Percentiles rank a stretch among this genome's conserved stretches.
phyloP scores from a whole-genome alignment of 495 filamentous ascomycete genomes.

The Lindgomyces ingoldianus region DNA sequence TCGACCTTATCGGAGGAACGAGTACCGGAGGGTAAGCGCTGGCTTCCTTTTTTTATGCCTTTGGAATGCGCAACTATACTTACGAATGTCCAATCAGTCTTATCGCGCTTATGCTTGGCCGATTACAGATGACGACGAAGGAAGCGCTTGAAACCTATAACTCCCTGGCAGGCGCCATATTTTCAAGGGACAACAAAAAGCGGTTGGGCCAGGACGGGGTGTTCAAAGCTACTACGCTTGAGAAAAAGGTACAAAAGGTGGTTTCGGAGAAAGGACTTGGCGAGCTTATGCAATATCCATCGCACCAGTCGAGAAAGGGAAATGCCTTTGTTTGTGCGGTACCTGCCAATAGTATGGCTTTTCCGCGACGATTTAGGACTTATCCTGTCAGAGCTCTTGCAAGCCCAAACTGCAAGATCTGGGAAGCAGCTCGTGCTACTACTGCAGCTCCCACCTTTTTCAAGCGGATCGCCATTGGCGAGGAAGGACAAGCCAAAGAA shows the following conservation, averaged over 20 bases:
- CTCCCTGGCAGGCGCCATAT: too few relatives aligned
- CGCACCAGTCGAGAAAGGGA: not conserved
- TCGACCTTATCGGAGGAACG: conserved; percentile 35
- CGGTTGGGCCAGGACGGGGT: too few relatives aligned
- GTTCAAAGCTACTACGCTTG: not conserved
- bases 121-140: not conserved
- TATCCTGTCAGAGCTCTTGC: too few relatives aligned
- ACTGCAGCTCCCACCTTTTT: too few relatives aligned
- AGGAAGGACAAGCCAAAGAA: too few relatives aligned
- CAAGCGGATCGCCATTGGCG: too few relatives aligned
- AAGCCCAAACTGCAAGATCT: too few relatives aligned
- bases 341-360: too few relatives aligned
- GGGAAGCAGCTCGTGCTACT: too few relatives aligned
- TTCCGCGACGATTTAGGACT: too few relatives aligned
- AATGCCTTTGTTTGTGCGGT: too few relatives aligned
- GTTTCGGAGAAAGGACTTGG: not conserved
- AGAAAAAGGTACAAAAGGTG: not conserved
- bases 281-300: not conserved
- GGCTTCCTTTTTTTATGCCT: not conserved
- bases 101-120: not conserved
- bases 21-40: conserved; percentile 9
- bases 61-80: not conserved
- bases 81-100: not conserved
- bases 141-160: not conserved
- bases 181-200: too few relatives aligned